Evolutionary conservation across 352 stramenopile genomes (phyloP).

Genomic region (Globisporangium barbulae): DNA sequence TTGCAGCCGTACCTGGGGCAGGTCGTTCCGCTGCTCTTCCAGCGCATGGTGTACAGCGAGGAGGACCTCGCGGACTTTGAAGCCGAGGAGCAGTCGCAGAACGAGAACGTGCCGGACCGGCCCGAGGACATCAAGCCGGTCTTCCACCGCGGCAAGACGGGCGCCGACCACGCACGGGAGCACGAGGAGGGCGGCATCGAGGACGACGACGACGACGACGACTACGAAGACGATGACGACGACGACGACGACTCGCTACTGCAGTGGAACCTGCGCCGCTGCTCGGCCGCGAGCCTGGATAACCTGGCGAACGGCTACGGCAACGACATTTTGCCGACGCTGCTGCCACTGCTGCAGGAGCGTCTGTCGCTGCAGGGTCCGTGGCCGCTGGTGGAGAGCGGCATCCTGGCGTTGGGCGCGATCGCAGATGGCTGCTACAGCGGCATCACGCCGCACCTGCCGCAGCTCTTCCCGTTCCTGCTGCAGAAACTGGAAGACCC

Average conservation of each 20-base stretch:
- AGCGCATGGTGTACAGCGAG: constrained; percentile 95
- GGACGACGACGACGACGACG: constrained; percentile 82
- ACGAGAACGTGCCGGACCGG: constrained; percentile 88
- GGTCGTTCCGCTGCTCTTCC: constrained; percentile 91
- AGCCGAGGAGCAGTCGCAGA: constrained; percentile 83
- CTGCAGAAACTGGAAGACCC: constrained; percentile 90
- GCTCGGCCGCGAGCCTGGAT: constrained; percentile 93
- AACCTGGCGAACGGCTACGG: constrained; percentile 92
- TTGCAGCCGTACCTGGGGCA: constrained; percentile 84
- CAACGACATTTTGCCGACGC: constrained; percentile 89
- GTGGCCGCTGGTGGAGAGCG: constrained; percentile 94
- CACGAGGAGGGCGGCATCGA: constrained; percentile 25
- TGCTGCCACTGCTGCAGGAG: constrained; percentile 91
- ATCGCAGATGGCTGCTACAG: constrained; percentile 94
- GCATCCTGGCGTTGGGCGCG: constrained; percentile 94
- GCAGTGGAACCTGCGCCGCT: constrained; percentile 96
- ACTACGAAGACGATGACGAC: constrained; percentile 89
- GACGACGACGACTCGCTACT: constrained; percentile 91
- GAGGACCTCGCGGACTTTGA: constrained; percentile 91
- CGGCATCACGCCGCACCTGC: constrained; percentile 90
- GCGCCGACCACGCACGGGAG: constrained; percentile 30
- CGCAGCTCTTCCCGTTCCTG: constrained; percentile 93
- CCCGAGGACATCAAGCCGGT: constrained; percentile 90
- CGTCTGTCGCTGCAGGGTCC: constrained; percentile 88
- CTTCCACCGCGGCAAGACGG: constrained; percentile 61